Evolutionary conservation across 768 basidiomycete genomes (phyloP).

Genomic region (Collybia nuda): DNA sequence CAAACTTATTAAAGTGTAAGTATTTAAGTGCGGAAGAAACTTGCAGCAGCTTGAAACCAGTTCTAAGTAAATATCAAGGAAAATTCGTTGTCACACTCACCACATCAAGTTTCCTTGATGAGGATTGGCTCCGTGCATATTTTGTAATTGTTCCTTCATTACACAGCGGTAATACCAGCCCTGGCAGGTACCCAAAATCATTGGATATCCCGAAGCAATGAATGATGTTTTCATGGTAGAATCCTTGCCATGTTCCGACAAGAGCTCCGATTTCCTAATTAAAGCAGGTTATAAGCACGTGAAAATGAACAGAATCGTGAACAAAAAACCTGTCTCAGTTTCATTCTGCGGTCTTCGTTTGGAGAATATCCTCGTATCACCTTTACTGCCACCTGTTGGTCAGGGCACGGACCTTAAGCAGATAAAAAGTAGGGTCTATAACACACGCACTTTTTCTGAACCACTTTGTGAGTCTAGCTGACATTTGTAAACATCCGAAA

Average conservation of each 20-base stretch:
- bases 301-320: neutral
- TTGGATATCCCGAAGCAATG: conserved; percentile 1
- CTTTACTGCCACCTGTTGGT: conserved; percentile 3
- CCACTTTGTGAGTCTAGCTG: neutral
- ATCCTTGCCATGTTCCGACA: neutral
- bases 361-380: neutral
- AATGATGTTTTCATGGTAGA: conserved; percentile 5
- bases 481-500: conserved; percentile 9
- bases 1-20: conserved; percentile 1
- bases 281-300: neutral
- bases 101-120: neutral
- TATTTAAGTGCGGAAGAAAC: conserved; percentile 1
- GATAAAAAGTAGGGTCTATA: neutral
- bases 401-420: neutral
- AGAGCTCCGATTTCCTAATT: neutral
- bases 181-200: neutral
- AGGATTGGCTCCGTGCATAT: neutral
- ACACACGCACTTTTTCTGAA: neutral
- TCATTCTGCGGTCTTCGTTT: neutral
- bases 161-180: conserved; percentile 3
- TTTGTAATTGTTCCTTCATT: neutral
- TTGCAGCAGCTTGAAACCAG: neutral
- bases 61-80: neutral
- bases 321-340: neutral
- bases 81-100: neutral